Conservation (phyloP, 1,139 yeast species). For the Pichia sp. region DNA sequence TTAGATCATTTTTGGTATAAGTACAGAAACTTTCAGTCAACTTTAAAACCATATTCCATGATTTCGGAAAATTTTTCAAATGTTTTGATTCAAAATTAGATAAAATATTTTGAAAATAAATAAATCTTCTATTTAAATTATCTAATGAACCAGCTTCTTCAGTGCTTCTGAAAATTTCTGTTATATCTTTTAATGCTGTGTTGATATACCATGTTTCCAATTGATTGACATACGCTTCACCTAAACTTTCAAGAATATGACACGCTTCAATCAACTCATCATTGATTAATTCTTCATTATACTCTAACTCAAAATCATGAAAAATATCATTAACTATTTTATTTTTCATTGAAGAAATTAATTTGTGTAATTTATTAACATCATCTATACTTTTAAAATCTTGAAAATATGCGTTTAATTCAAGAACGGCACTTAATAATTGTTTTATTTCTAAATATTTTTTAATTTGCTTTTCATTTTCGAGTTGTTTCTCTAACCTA, state of each 20-base stretch:
- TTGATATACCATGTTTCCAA: constrained; percentile 71
- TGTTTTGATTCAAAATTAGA: constrained; percentile 48
- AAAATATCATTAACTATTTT: constrained; percentile 68
- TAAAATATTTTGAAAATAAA: constrained; percentile 71
- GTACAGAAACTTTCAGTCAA: constrained; percentile 61
- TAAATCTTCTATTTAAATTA: constrained; percentile 71
- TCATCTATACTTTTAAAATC: constrained; percentile 81
- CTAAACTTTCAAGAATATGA: constrained; percentile 61
- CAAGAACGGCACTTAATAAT: constrained; percentile 70
- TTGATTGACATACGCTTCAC: constrained; percentile 52
- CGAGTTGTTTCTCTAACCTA: constrained; percentile 46
- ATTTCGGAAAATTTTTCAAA: constrained; percentile 52
- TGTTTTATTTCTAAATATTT: constrained; percentile 64
- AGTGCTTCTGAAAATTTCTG: constrained; percentile 61
- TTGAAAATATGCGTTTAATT: constrained; percentile 68
- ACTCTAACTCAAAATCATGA: constrained; percentile 55
- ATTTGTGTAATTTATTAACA: constrained; percentile 61
- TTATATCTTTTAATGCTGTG: constrained; percentile 65
- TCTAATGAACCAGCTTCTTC: constrained; percentile 96
- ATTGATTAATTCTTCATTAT: constrained; percentile 27
- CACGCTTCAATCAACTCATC: constrained; percentile 56
- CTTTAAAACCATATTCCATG: constrained; percentile 65
- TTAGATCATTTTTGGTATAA: constrained; percentile 62
- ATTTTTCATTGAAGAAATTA: constrained; percentile 57
- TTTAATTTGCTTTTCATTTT: constrained; percentile 29